Evolutionary conservation across 192 early-diverging fungal species (phyloP), one percentile per base, ranked within the genome.

Genomic region (Coemansia javaensis): DNA sequence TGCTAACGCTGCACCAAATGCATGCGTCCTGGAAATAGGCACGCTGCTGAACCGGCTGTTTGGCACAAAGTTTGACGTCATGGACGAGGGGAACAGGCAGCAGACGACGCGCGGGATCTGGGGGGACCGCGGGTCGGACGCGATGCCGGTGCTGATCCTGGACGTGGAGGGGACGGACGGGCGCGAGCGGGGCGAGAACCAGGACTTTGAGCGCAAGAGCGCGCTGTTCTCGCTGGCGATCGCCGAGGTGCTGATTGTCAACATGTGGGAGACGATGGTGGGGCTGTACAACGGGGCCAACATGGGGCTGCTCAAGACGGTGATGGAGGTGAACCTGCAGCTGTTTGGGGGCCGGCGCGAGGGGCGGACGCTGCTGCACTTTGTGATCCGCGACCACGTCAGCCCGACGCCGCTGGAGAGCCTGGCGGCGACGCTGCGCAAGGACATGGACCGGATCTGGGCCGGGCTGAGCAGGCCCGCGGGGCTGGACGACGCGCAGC

Each of bases 111-210:
- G 97, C 55, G 95, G 93, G 45, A 99, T 99, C 69, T 99, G 97
- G 97, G 86, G 87, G 22, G 84, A 83, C 56, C 88, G 89, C 58
- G 86, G 86, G n/a, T 71, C 77, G 30, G 84, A 83, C 37, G 53
- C 56, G 0, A 82, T 84, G 79, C 78, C 81, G 38, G 80, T 94
- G 18, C 72, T 99, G 13, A 89, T 99, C 21, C 81, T 99, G 79
- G 97, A 99, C 72, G 97, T 99, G 5, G 97, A 99, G 63, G 97
- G 97, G 50, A 97, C 94, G 0, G 97, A 99, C 57, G 97, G 97
- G 30, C 85, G 95, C 32, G 97, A 98, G 63, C 87, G 94, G 37
- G 94, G 96, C 43, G 97, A 99, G 73, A 88, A 99, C 56, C 93
- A 96, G 77, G 92, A 99, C 56, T 99, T 99, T 77, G 97, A 99